phyloP scores from a whole-genome alignment of 2,329 filamentous ascomycete genomes.

The Aureobasidium melanogenum region DNA sequence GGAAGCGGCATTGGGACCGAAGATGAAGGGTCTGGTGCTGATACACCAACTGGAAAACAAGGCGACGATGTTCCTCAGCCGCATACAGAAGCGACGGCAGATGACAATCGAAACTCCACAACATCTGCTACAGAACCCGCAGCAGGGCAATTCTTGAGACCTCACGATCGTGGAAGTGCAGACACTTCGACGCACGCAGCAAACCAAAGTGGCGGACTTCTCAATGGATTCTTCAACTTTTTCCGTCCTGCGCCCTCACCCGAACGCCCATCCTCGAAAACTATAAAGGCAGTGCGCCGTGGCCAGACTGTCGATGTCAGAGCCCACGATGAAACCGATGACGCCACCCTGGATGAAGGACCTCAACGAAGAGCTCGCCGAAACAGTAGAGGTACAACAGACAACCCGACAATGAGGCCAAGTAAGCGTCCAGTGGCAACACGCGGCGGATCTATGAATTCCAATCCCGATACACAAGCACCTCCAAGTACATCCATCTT shows the following conservation, averaged over 20 bases:
- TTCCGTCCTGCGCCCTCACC: slow-evolving; percentile 55
- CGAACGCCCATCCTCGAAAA: slow-evolving; percentile 31
- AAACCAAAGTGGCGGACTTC: slow-evolving; percentile 22
- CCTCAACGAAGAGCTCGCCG: neutral
- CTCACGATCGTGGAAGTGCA: neutral
- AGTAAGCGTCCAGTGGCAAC: slow-evolving; percentile 37
- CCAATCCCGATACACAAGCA: slow-evolving; percentile 37
- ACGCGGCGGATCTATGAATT: slow-evolving; percentile 43
- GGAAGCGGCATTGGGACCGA: slow-evolving; percentile 16
- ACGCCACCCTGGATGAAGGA: neutral
- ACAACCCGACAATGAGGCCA: slow-evolving; percentile 17
- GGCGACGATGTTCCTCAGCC: slow-evolving; percentile 59
- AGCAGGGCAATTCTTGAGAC: neutral
- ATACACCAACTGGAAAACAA: slow-evolving; percentile 16
- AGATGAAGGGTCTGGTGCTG: slow-evolving; percentile 20
- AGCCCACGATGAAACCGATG: neutral
- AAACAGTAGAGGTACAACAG: slow-evolving; percentile 13
- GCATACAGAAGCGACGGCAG: slow-evolving; percentile 52
- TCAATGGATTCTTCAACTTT: slow-evolving; percentile 57
- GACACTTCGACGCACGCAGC: neutral
- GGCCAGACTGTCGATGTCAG: slow-evolving; percentile 57
- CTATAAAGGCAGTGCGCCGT: slow-evolving; percentile 34
- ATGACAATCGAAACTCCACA: slow-evolving; percentile 42
- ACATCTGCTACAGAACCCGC: neutral
- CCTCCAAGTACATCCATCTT: slow-evolving; percentile 90